phyloP scores from a whole-genome alignment of 2,329 filamentous ascomycete species.

The Eurotiales sp. region DNA sequence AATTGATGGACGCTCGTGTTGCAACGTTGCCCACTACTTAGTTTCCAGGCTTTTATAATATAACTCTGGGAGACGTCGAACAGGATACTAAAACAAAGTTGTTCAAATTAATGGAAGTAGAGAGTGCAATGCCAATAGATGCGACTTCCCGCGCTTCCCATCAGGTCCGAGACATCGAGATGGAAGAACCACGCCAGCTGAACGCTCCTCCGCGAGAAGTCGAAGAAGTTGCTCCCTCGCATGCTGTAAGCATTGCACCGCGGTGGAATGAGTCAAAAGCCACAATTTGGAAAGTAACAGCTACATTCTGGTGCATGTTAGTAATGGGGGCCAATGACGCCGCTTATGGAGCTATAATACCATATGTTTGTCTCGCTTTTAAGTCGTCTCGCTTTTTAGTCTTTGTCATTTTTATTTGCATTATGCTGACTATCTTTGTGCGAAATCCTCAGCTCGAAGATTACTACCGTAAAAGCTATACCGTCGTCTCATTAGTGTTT shows the following conservation, averaged over 20 bases:
- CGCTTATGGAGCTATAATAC: conserved; percentile 47
- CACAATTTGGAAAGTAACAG: conserved; percentile 48
- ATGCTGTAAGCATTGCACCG: conserved; percentile 21
- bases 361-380: conserved; percentile 48
- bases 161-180: conserved; percentile 4
- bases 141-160: not conserved
- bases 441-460: conserved; percentile 37
- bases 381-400: too few relatives aligned
- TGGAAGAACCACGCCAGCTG: not conserved
- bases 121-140: too few relatives aligned
- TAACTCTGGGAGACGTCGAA: too few relatives aligned
- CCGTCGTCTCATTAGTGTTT: conserved; percentile 47
- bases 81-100: too few relatives aligned
- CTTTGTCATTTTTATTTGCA: too few relatives aligned
- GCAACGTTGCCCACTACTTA: too few relatives aligned
- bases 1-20: too few relatives aligned
- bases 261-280: conserved; percentile 48
- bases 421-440: conserved; percentile 17
- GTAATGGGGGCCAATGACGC: conserved; percentile 58
- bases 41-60: too few relatives aligned
- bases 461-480: conserved; percentile 45
- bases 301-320: conserved; percentile 57
- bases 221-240: conserved; percentile 21
- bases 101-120: too few relatives aligned
- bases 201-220: not conserved